Evolutionary conservation across 768 basidiomycete species (phyloP).

Genomic region (Tubosaeta sp.): DNA sequence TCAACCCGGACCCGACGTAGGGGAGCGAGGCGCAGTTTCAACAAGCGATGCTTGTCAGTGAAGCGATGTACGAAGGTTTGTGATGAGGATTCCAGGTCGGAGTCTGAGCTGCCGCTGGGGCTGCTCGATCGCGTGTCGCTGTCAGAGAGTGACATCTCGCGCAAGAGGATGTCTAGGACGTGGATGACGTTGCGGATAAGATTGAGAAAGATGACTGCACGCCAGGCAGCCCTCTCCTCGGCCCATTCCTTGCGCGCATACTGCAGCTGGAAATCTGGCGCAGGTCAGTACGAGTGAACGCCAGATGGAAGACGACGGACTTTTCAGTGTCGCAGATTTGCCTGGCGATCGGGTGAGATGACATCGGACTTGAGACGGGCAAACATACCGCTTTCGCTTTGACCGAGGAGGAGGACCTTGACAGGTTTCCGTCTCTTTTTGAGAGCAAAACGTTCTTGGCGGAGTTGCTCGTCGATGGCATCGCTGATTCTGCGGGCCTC

Average conservation of each 20-base stretch:
- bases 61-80: constrained; percentile 35
- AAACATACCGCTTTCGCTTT: constrained; percentile 60
- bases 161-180: constrained; percentile 53
- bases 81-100: constrained; percentile 13
- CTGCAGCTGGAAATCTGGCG: constrained; percentile 65
- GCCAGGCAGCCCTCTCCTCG: constrained; percentile 67
- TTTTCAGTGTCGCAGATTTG: constrained; percentile 78
- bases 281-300: neutral
- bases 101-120: constrained; percentile 2
- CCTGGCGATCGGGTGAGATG: constrained; percentile 25
- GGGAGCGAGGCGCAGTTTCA: constrained; percentile 56
- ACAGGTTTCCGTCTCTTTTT: constrained; percentile 66
- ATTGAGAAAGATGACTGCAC: constrained; percentile 73
- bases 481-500: constrained; percentile 65
- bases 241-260: constrained; percentile 69
- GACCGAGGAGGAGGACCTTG: constrained; percentile 71
- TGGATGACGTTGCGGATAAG: constrained; percentile 69
- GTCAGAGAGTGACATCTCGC: constrained; percentile 47
- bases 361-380: neutral
- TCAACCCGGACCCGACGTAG: constrained; percentile 54
- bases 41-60: constrained; percentile 56
- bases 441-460: constrained; percentile 51
- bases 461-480: constrained; percentile 71
- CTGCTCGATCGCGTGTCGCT: constrained; percentile 17
- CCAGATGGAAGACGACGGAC: constrained; percentile 33